Evolutionary conservation across 2,329 filamentous ascomycete genomes (phyloP).

Genomic region (Neoscytalidium dimidiatum): DNA sequence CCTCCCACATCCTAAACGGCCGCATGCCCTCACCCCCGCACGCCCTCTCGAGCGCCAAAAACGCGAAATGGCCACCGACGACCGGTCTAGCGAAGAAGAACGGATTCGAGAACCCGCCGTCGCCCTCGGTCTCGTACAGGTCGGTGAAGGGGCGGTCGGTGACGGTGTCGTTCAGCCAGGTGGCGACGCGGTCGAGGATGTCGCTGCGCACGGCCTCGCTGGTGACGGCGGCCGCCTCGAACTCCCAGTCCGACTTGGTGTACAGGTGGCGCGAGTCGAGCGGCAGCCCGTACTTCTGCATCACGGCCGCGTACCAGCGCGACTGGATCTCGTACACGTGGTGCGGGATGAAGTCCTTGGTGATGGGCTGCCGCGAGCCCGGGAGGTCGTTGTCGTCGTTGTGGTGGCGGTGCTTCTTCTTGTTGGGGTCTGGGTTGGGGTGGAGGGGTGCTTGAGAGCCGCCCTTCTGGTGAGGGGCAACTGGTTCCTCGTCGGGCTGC

Average conservation of each 20-base stretch:
- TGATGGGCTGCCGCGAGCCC: slow-evolving; percentile 30
- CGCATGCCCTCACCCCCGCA: slow-evolving; percentile 60
- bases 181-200: slow-evolving; percentile 72
- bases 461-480: slow-evolving; percentile 26
- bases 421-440: slow-evolving; percentile 13
- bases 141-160: slow-evolving; percentile 79
- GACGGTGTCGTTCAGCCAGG: slow-evolving; percentile 81
- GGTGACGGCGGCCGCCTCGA: slow-evolving; percentile 81
- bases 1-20: slow-evolving; percentile 6
- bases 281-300: slow-evolving; percentile 80
- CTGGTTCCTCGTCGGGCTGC: slow-evolving; percentile 24
- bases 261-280: slow-evolving; percentile 82
- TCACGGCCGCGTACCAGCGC: slow-evolving; percentile 75
- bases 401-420: slow-evolving; percentile 29
- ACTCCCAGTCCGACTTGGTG: slow-evolving; percentile 89
- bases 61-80: slow-evolving; percentile 82
- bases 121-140: slow-evolving; percentile 77
- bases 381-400: slow-evolving; percentile 61
- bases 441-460: neutral
- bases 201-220: slow-evolving; percentile 67
- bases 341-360: slow-evolving; percentile 67
- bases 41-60: slow-evolving; percentile 74
- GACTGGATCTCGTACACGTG: slow-evolving; percentile 78
- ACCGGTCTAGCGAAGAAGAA: slow-evolving; percentile 82
- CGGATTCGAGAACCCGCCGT: slow-evolving; percentile 72